phyloP scores from a whole-genome alignment of 169 alveolate genomes.

The Haemoproteus tartakovskyi region DNA sequence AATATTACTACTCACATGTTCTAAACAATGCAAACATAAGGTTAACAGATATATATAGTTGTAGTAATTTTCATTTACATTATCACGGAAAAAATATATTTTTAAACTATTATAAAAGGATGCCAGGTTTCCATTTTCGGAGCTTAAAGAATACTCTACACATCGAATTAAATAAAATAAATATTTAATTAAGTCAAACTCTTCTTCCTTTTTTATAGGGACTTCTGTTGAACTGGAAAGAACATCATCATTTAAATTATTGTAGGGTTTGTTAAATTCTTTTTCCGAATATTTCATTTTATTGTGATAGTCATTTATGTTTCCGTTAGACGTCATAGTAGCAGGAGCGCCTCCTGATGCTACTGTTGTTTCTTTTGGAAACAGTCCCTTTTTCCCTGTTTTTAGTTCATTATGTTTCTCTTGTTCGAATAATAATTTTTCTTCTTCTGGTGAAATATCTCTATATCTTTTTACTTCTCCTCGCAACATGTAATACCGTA shows the following conservation, averaged over 20 bases:
- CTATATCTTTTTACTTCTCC: conserved; percentile 52
- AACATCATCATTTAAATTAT: conserved; percentile 49
- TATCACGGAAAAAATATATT: conserved; percentile 58
- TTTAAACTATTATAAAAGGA: conserved; percentile 53
- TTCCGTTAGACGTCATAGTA: conserved; percentile 6
- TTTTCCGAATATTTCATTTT: conserved; percentile 31
- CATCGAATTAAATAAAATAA: conserved; percentile 54
- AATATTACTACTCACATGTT: conserved; percentile 61
- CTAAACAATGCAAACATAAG: conserved; percentile 63
- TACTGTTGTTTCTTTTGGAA: conserved; percentile 29
- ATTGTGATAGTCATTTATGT: conserved; percentile 16
- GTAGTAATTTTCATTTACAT: conserved; percentile 56
- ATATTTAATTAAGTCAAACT: conserved; percentile 60
- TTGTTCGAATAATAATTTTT: conserved; percentile 1
- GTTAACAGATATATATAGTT: conserved; percentile 57
- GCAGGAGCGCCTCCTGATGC: background rate
- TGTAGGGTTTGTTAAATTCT: conserved; percentile 34
- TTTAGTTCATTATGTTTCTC: conserved; percentile 56
- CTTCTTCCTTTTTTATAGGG: conserved; percentile 51
- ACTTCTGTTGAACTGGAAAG: too few relatives aligned
- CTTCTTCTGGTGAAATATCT: conserved; percentile 18
- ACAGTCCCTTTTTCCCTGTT: conserved; percentile 39
- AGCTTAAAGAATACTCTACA: conserved; percentile 52
- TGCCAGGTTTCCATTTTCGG: conserved; percentile 57
- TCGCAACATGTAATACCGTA: conserved; percentile 55